A percentile compares a stretch with the other conserved stretches of the same genome.
Evolutionary conservation across 140 eudicot genomes (phyloP).

Genomic region (Stevia rebaudiana): DNA sequence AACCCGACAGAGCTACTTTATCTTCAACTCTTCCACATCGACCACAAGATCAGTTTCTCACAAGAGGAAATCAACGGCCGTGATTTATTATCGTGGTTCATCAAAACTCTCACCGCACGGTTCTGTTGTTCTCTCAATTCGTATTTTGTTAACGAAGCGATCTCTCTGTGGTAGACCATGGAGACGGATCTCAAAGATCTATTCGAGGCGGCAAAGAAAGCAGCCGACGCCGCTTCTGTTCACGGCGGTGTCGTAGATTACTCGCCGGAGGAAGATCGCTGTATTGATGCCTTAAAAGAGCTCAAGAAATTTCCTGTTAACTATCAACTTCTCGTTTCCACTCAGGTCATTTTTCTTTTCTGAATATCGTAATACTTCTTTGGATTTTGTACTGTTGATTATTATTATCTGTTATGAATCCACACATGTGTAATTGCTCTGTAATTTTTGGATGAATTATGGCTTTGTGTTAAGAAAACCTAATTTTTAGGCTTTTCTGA

Average conservation of each 20-base stretch:
- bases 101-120: constrained; percentile 4
- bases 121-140: not conserved
- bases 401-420: not conserved
- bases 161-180: constrained; percentile 28
- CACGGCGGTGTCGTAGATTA: constrained; percentile 24
- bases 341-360: constrained; percentile 46
- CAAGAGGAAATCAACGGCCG: constrained; percentile 19
- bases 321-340: constrained; percentile 73
- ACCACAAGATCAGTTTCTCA: constrained; percentile 27
- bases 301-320: constrained; percentile 68
- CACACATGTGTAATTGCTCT: constrained; percentile 1
- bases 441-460: not conserved
- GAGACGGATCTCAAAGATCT: constrained; percentile 68
- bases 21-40: not conserved
- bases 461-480: not conserved
- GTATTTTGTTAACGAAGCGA: not conserved
- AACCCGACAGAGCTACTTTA: not conserved
- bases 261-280: constrained; percentile 62
- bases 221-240: constrained; percentile 65
- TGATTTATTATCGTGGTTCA: not conserved
- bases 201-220: constrained; percentile 69
- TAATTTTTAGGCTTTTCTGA: not conserved
- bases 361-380: not conserved
- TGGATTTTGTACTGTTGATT: constrained; percentile 2
- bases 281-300: constrained; percentile 62